Percentiles rank a stretch among this genome's conserved stretches.
These are phyloP conservation scores for Xenoacremonium recifei DNA, from an alignment of 2,329 filamentous ascomycete species.

Conservation along the genomic window DNA sequence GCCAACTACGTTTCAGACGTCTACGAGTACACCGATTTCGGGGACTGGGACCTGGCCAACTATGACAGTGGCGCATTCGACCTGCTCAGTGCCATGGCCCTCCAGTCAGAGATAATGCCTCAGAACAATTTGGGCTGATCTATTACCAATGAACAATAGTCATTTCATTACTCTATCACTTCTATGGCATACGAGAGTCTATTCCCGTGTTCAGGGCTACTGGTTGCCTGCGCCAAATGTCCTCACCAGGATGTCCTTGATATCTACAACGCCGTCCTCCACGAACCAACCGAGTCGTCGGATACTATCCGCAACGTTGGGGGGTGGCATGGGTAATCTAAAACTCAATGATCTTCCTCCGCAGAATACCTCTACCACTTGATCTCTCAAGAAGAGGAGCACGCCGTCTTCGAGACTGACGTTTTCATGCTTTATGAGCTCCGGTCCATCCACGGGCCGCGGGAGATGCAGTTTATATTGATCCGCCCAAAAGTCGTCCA, in stretches of 20 bases:
- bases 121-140: constrained; percentile 23
- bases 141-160: too few relatives aligned
- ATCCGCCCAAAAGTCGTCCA: constrained; percentile 39
- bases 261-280: constrained; percentile 28
- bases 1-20: constrained; percentile 24
- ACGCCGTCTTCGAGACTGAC: constrained; percentile 25
- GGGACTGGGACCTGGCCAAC: constrained; percentile 31
- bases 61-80: constrained; percentile 28
- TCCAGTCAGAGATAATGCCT: constrained; percentile 22
- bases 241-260: constrained; percentile 24
- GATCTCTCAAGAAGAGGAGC: constrained; percentile 23
- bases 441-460: constrained; percentile 32
- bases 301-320: constrained; percentile 10
- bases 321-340: constrained; percentile 21
- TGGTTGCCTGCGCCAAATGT: constrained; percentile 1
- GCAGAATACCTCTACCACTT: constrained; percentile 28
- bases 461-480: constrained; percentile 32
- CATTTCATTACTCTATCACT: background rate
- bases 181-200: background rate
- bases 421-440: constrained; percentile 31
- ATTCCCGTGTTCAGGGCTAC: background rate
- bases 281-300: constrained; percentile 30
- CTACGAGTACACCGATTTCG: constrained; percentile 33
- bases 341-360: constrained; percentile 30
- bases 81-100: constrained; percentile 24